A percentile compares a stretch with the other conserved stretches of the same genome.
These are phyloP conservation scores for Huiozyma sinensis DNA, from an alignment of 805 yeast genomes.

Conservation along the genomic window DNA sequence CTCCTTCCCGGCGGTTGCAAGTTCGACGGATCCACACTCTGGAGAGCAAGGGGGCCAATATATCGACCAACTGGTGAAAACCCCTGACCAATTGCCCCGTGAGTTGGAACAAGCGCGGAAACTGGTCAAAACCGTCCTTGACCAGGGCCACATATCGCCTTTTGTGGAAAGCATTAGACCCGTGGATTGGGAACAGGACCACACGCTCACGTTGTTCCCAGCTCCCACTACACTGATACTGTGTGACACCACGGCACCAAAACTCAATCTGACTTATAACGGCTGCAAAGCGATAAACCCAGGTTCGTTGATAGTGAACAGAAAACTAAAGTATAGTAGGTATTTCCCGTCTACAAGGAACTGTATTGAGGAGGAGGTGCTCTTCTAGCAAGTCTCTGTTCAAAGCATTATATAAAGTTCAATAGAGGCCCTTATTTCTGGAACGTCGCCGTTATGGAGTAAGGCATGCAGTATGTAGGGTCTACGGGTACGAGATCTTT, in stretches of 20 bases:
- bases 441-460: constrained; percentile 26
- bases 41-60: constrained; percentile 1
- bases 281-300: constrained; percentile 76
- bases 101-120: constrained; percentile 53
- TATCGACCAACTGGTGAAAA: constrained; percentile 22
- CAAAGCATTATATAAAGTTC: not conserved
- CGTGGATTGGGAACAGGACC: constrained; percentile 59
- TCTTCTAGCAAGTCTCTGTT: constrained; percentile 17
- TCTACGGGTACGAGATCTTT: constrained; percentile 54
- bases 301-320: constrained; percentile 41
- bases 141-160: constrained; percentile 84
- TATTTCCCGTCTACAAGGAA: constrained; percentile 52
- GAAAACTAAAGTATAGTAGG: constrained; percentile 58
- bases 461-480: constrained; percentile 82
- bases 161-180: constrained; percentile 53
- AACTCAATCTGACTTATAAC: constrained; percentile 65
- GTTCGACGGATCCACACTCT: not conserved
- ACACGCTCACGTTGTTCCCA: constrained; percentile 60
- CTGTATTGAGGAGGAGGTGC: constrained; percentile 38
- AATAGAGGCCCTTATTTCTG: constrained; percentile 29
- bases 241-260: constrained; percentile 62
- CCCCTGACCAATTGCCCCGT: constrained; percentile 32
- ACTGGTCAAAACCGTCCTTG: constrained; percentile 68
- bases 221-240: constrained; percentile 58
- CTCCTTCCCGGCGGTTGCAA: constrained; percentile 33